Percentiles rank a stretch among this genome's conserved stretches.
Conservation (phyloP, 2,329 filamentous ascomycete genomes). For the Fusarium algeriense region DNA sequence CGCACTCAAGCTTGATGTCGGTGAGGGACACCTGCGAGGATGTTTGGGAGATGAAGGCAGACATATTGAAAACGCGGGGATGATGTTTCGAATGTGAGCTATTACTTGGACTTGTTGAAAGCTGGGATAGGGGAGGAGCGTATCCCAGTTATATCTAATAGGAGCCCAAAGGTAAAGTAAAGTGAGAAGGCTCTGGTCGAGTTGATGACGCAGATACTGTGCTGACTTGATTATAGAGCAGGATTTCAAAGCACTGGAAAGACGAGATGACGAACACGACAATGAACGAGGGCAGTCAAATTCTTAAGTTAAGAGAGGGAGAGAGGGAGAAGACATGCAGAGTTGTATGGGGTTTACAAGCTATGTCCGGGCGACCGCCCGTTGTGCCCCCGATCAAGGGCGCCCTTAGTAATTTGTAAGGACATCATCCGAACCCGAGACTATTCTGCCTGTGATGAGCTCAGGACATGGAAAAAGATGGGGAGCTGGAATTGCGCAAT, state of each 20-base stretch:
- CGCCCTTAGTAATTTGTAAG: conserved; percentile 46
- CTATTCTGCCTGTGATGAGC: conserved; percentile 39
- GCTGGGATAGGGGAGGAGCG: conserved; percentile 23
- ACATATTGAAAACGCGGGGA: conserved; percentile 50
- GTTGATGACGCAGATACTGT: conserved; percentile 44
- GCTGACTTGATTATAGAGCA: conserved; percentile 41
- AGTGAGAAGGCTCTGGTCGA: conserved; percentile 17
- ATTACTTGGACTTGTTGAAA: conserved; percentile 42
- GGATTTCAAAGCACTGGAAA: conserved; percentile 38
- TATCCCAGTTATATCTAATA: conserved; percentile 40
- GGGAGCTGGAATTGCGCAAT: conserved; percentile 54
- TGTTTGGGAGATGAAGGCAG: conserved; percentile 53
- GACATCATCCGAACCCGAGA: conserved; percentile 40
- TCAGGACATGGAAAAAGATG: conserved; percentile 43
- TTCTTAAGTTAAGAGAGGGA: conserved; percentile 44
- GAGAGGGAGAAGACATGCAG: conserved; percentile 25
- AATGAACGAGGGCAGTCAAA: conserved; percentile 41
- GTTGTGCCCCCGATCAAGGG: conserved; percentile 37
- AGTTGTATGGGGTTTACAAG: conserved; percentile 44
- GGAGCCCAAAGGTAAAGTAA: conserved; percentile 21
- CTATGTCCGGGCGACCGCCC: conserved; percentile 48
- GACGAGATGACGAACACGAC: conserved; percentile 38
- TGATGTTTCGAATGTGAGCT: conserved; percentile 18
- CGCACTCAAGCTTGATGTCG: conserved; percentile 63
- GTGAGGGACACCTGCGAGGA: conserved; percentile 56